Evolutionary conservation across 495 filamentous ascomycete species (phyloP), one percentile per base, ranked within the genome.

Genomic region (Penicillium arizonense): DNA sequence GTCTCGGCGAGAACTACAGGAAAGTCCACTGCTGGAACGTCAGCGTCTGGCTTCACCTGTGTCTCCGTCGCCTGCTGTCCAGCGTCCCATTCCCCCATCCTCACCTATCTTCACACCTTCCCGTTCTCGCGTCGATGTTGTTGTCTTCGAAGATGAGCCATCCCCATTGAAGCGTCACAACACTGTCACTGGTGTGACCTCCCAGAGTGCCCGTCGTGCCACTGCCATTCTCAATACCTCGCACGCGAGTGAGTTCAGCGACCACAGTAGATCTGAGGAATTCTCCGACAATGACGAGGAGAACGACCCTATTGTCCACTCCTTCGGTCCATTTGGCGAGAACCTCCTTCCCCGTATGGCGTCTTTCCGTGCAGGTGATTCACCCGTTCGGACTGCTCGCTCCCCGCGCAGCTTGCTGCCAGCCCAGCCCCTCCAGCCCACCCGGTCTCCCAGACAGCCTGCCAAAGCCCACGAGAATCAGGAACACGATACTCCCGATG

Each of bases 291-390:
- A 85, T 28, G 84, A 96, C 64, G 91, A 96, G 72, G 91, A 96
- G 66, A 96, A 96, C 52, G 91, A 96, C 53, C 91, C 91, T 3
- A 86, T 96, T 50, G 74, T 96, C 7, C 88, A 89, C 64, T 94
- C 91, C 1, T 96, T 96, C 57, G 91, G 90, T 48, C 89, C 91
- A 2, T 93, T 85, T 61, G 90, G 90, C 33, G 87, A 88, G 42
- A 90, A 94, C 59, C 74, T 96, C 38, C 82, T 90, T 6, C 81
- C 83, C 34, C 87, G 88, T 9, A 77, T 97, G 67, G 87, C 88
- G 24, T 88, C 86, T 11, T 85, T 95, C 71, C 78, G 75, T 9
- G 76, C 84, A 1, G 69, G 70, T 16, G 73, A 73, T 8, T 87
- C 86, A 0, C 84, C 86, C 3, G 66, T 73, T 36, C 74, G 66